Evolutionary conservation across 306 rosid genomes (phyloP), one percentile per base, ranked within the genome.

Genomic region (Vicia faba): DNA sequence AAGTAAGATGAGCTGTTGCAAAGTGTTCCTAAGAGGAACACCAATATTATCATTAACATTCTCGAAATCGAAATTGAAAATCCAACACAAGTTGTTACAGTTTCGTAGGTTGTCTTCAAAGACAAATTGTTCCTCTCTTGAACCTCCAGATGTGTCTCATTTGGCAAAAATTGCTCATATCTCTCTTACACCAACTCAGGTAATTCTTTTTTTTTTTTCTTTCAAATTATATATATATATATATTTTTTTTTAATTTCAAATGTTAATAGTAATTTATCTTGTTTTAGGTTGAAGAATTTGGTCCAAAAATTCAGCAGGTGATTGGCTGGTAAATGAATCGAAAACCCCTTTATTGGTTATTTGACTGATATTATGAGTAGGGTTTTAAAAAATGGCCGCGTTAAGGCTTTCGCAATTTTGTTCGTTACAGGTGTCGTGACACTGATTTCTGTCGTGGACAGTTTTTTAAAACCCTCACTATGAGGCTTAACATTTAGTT

Each of bases 161-260:
- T 83, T 91, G 81, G 92, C 92, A 14, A 81, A 88, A 82, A 86
- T 85, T 3, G 97, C 97, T 78, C 88, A 87, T 75, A 84, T 88
- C 41, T 79, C 91, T 49, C 87, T 88, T 64, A 76, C 90, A 48
- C 74, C 88, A 41, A 61, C 49, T 51, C 87, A 91, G 95, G 96
- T 86, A 11, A 15, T 57, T 72, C 25, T 11, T 7, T 19, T 13
- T n/a, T 70, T 36, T 31, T 23, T 18, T 18, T 16, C 60, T 8
- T 8, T n/a, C n/a, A n/a, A 20, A 44, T 2, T 43, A n/a, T n/a
- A n/a, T n/a, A n/a, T n/a, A n/a, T n/a, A n/a, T n/a, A n/a, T n/a
- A n/a, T n/a, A n/a, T 16, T 13, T 11, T 9, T 57, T 41, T 41
- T 51, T 62, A 14, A 15, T 63, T 61, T 26, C 28, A 10, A 50